Base-by-base conservation (phyloP, 192 early-diverging fungal species). In the Coemansia sp. region DNA sequence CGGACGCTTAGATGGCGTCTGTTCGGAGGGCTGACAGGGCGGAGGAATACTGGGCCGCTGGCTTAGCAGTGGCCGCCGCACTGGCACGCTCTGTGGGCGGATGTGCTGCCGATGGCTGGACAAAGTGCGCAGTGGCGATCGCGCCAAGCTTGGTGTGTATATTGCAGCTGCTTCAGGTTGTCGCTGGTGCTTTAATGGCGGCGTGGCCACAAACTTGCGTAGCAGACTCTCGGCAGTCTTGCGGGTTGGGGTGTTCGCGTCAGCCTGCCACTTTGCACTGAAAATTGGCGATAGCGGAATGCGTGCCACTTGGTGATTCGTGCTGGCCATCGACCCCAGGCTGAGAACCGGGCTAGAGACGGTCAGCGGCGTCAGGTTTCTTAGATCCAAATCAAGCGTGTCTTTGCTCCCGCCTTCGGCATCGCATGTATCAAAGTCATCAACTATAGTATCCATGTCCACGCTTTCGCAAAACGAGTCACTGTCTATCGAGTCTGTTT, bases 401-500 rank as follows among this genome's bases (percentile, higher is more conserved):
- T 26, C 14, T 56, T 35, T 25, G 4, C 27, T 26, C 57, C n/a
- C 50, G 43, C 48, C 41, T 19, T 23, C n/a, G 49, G 14, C 14
- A 21, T 62, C 35, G 61, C 52, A 48, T 22, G 43, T 35, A 48
- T 54, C 62, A 56, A 54, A 54, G 47, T 64, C 62, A 17, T 64
- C 62, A 3, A 55, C 39, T 7, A 19, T 21, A 4, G 27, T 1
- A 41, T 56, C 52, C 1, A 21, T 35, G 14, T 52, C 51, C 1
- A 23, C 25, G 23, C 26, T 11, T 7, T 64, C 62, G 37, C 52
- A 29, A 22, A 59, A n/a, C 27, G 60, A 65, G 57, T 61, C 68
- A 48, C 71, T 71, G 16, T 74, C 77, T 31, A 80, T 80, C 16
- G 77, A 80, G 9, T 80, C 77, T 10, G 65, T 27, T n/a, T 61